Conservation (phyloP, 169 alveolate species). For the Babesia ovis region DNA sequence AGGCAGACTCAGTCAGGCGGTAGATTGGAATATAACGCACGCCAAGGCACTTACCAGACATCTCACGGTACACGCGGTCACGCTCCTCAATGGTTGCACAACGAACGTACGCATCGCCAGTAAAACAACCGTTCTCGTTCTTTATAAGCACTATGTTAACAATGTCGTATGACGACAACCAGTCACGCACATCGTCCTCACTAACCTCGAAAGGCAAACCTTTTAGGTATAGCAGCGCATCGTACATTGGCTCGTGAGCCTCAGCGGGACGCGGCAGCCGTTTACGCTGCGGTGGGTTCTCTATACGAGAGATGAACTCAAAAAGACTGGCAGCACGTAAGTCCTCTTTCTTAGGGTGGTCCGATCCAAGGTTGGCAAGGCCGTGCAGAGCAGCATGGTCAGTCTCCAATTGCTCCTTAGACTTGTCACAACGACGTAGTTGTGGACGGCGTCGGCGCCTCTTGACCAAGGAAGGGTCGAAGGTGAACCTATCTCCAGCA, state of each 20-base stretch:
- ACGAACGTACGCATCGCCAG: conserved; percentile 72
- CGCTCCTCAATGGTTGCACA: conserved; percentile 38
- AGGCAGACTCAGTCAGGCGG: conserved; percentile 61
- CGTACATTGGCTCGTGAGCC: conserved; percentile 35
- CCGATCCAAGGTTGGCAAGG: conserved; percentile 6
- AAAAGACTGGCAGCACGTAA: conserved; percentile 22
- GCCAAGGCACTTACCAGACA: conserved; percentile 48
- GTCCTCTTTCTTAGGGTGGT: conserved; percentile 23
- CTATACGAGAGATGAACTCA: conserved; percentile 44
- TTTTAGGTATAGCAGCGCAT: conserved; percentile 53
- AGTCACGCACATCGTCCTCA: conserved; percentile 40
- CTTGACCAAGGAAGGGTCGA: conserved; percentile 32
- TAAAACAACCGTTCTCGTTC: conserved; percentile 60
- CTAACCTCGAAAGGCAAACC: conserved; percentile 59
- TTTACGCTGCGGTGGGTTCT: conserved; percentile 36
- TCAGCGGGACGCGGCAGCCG: conserved; percentile 53
- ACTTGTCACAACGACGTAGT: background rate
- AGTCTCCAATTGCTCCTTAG: background rate
- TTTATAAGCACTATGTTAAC: conserved; percentile 44
- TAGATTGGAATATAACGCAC: conserved; percentile 56
- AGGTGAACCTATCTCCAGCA: too few species aligned
- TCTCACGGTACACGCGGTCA: conserved; percentile 52
- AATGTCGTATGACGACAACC: conserved; percentile 52
- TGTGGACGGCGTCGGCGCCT: conserved; percentile 11
- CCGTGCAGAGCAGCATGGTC: conserved; percentile 28